These are phyloP conservation scores for Lumnitzera racemosa DNA, from an alignment of 345 rosid species.

Conservation along the genomic window DNA sequence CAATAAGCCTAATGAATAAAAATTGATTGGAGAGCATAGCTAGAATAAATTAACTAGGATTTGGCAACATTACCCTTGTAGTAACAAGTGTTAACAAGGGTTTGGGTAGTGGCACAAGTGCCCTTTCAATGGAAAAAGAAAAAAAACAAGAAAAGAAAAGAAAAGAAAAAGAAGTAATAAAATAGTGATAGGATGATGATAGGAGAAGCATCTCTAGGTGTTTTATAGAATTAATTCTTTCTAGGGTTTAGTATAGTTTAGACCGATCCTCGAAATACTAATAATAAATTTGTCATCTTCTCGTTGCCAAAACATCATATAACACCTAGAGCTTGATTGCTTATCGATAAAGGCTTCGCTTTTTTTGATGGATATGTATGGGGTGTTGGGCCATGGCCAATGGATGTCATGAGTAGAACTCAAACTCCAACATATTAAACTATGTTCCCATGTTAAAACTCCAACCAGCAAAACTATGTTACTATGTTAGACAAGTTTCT, in stretches of 20 bases:
- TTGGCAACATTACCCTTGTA: too few relatives aligned
- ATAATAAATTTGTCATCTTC: constrained; percentile 37
- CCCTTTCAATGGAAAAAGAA: background rate
- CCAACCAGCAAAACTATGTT: background rate
- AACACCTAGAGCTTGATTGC: constrained; percentile 15
- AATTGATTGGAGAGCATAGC: background rate
- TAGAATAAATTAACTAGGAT: too few relatives aligned
- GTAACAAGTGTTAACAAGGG: too few relatives aligned
- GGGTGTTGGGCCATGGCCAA: constrained; percentile 29
- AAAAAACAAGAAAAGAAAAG: background rate
- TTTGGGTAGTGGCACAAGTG: too few relatives aligned
- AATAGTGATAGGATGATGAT: constrained; percentile 7
- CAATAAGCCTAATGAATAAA: constrained; percentile 9
- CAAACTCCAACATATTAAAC: constrained; percentile 15
- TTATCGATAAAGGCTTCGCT: constrained; percentile 6
- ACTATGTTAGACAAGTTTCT: constrained; percentile 2
- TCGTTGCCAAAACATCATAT: constrained; percentile 31
- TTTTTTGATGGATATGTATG: constrained; percentile 6
- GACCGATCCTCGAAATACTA: constrained; percentile 18
- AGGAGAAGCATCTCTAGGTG: constrained; percentile 43
- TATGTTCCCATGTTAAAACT: background rate
- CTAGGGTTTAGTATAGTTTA: constrained; percentile 14
- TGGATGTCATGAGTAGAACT: constrained; percentile 40
- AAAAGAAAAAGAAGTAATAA: background rate
- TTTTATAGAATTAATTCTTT: constrained; percentile 19